Evolutionary conservation across 441 rosid genomes (phyloP).

Genomic region (Eruca vesicaria): DNA sequence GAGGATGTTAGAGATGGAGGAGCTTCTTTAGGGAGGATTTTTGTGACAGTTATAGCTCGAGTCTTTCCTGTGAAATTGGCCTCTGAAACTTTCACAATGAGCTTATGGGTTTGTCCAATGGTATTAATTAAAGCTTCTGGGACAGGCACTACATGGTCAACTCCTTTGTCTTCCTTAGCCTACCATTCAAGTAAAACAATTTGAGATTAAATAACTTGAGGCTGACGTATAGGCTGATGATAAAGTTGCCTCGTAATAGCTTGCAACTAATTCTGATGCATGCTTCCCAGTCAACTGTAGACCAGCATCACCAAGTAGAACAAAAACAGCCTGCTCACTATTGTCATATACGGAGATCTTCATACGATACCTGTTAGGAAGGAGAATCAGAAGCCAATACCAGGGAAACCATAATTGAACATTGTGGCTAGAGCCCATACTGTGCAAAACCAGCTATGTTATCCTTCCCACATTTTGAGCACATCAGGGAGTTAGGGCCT

Average conservation of each 20-base stretch:
- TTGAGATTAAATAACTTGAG: too few species aligned
- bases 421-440: neutral
- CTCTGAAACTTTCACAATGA: too few species aligned
- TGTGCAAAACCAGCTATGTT: neutral
- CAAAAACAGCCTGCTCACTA: neutral
- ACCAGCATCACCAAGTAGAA: neutral
- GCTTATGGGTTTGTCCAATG: too few species aligned
- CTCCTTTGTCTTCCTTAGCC: too few species aligned
- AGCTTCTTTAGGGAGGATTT: too few species aligned
- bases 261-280: neutral
- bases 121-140: too few species aligned
- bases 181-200: too few species aligned
- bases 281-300: neutral
- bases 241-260: neutral
- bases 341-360: neutral
- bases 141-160: too few species aligned
- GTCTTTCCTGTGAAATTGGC: too few species aligned
- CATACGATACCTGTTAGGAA: neutral
- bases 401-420: neutral
- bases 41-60: too few species aligned
- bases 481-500: neutral
- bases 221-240: too few species aligned
- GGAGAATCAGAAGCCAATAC: neutral
- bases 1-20: too few species aligned
- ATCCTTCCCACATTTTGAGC: neutral